Percentiles rank a stretch among this genome's conserved stretches.
These are phyloP conservation scores for Cyphellophora attinorum DNA, from an alignment of 2,329 filamentous ascomycete species.

Conservation along the genomic window DNA sequence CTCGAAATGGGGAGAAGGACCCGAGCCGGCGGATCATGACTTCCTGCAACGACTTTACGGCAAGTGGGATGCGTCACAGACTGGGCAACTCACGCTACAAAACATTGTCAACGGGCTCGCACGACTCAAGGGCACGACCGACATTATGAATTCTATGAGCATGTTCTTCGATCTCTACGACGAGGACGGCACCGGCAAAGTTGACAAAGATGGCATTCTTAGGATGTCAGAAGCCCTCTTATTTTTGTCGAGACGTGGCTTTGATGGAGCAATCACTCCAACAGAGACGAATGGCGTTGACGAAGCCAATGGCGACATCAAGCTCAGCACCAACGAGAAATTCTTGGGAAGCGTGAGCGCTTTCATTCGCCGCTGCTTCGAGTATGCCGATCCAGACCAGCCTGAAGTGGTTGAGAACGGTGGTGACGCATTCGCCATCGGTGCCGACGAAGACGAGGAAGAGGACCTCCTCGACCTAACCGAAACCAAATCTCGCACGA, in stretches of 20 bases:
- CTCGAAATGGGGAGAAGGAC: conserved; percentile 49
- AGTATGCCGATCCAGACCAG: conserved; percentile 91
- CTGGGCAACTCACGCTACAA: conserved; percentile 71
- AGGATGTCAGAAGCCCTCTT: conserved; percentile 88
- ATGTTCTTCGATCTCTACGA: conserved; percentile 99
- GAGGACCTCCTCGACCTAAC: conserved; percentile 34
- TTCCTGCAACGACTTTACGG: conserved; percentile 82
- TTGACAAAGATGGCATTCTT: conserved; percentile 90
- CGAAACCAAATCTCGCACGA: conserved; percentile 23
- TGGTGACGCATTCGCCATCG: conserved; percentile 48
- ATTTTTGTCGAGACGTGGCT: conserved; percentile 80
- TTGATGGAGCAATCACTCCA: conserved; percentile 65
- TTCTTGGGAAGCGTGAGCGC: conserved; percentile 90
- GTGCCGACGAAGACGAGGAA: conserved; percentile 57
- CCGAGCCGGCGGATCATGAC: conserved; percentile 81
- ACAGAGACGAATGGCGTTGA: conserved; percentile 45
- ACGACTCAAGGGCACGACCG: conserved; percentile 80
- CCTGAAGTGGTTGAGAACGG: conserved; percentile 33
- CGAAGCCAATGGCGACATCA: conserved; percentile 20
- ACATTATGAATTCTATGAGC: conserved; percentile 95
- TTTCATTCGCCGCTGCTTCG: conserved; percentile 92
- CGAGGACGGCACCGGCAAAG: conserved; percentile 79
- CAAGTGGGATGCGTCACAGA: conserved; percentile 75
- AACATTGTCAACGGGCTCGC: conserved; percentile 88
- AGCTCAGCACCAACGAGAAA: conserved; percentile 64